Base-by-base conservation (phyloP, 1,284 basidiomycete genomes). In the Pseudozyma thailandica region DNA sequence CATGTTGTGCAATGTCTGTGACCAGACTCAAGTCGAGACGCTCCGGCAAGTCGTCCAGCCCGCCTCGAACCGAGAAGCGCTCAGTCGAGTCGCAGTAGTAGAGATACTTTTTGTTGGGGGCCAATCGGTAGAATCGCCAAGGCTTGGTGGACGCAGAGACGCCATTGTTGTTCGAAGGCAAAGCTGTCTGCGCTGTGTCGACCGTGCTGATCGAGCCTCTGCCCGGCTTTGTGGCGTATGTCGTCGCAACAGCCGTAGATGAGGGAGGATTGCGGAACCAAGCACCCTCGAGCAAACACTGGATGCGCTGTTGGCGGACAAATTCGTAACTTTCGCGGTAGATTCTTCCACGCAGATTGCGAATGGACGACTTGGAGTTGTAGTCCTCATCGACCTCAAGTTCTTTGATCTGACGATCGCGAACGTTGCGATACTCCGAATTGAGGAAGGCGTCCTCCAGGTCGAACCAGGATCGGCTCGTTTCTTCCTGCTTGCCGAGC, bases 241-340 rank as follows among this genome's bases (percentile, higher is more conserved):
- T 43, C 6, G 35, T 4, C 6, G 41, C 50, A 2, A 9, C 23
- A 9, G 44, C 38, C 13, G 44, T n/a, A 1, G 51, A 15, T 6
- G 30, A 33, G 15, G 50, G 27, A 12, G 38, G 33, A 76, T 91
- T 92, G 69, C 91, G 87, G 83, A 94, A 94, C 92, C 92, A 94
- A 31, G 92, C 91, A n/a, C 92, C 92, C 78, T 92, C 90, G 46
- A 92, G 84, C 39, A 95, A 83, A 79, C 92, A 94, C 71, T 92
- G 90, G 74, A 94, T 90, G 43, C 94, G 87, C 84, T 98, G 94
- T 80, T 92, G 90, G 27, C 91, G 87, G 26, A 98, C 90, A 77
- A 96, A 95, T 78, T 95, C 93, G 77, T 90, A 93, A 15, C 92
- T 94, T 80, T 97, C 94, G 74, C 90, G 91, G 84, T 92, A 92